Base-by-base conservation (phyloP, 2,329 filamentous ascomycete genomes). In the Colletotrichum costaricense region DNA sequence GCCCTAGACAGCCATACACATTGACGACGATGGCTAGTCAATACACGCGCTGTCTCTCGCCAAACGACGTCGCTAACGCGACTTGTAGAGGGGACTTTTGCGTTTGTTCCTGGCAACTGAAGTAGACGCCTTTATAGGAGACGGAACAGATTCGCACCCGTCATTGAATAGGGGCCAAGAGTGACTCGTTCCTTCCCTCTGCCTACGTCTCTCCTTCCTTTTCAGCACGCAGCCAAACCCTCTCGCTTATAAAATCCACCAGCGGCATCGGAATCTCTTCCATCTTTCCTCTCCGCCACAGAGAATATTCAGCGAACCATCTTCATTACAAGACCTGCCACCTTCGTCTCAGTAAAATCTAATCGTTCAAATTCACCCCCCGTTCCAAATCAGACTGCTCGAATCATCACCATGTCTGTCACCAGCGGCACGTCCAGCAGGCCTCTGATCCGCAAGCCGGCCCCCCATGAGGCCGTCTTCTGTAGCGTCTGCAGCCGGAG, bases 391-490 rank as follows among this genome's bases (percentile, higher is more conserved):
- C 28, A 26, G 9, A n/a, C 3, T n/a, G 2, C 8, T 33, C 19
- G 22, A 12, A 16, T 26, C 55, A 22, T 24, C 42, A 26, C 4
- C 14, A 70, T 64, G 70, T 73, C 70, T 30, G 46, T 22, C 14
- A 49, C 49, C 11, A 46, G 12, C 12, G 19, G 19, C 30, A 58
- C 9, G 7, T 9, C 26, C 11, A 59, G 30, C 5, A n/a, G 52
- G 19, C 16, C 42, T 22, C 22, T 2, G 24, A 69, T 38, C 19
- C 26, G 11, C 19, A 59, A 33, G 11, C 59, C 60, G 4, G 63
- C 64, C 5, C 63, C 72, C 55, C 69, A 72, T 35, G 56, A 64
- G 35, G 54, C 58, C 5, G 28, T 64, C 33, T 26, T 35, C 19
- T 74, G 72, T 24, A 35, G 16, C 7, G 28, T 35, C 28, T 73